Base-by-base conservation (phyloP, 2,329 filamentous ascomycete genomes). In the Fusarium anthophilum region DNA sequence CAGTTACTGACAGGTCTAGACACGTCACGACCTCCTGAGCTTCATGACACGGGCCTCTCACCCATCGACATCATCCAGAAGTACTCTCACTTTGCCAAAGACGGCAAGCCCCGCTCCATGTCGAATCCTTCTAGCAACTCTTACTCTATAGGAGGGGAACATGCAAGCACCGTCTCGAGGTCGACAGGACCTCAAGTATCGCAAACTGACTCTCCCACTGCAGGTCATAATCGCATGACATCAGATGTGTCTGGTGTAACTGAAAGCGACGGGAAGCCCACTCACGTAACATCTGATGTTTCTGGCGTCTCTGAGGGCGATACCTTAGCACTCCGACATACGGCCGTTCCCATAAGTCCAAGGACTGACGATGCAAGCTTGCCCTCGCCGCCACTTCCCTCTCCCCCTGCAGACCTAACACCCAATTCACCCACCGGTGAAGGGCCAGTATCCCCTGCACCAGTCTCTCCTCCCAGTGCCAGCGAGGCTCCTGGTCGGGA, bases 21-120 rank as follows among this genome's bases (percentile, higher is more conserved):
- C 69, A 87, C 84, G 2, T 86, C 86, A 0, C 79, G 81, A 1
- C 82, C 75, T 2, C 79, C 78, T 22, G 88, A 90, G 70, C 82
- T 90, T 6, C 82, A 84, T 24, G 84, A 84, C 64, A 85, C 84
- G 3, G 82, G 81, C 20, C 78, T 86, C 22, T 80, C 83, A 0
- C 82, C 82, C 12, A 71, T 82, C 18, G 82, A 86, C 5, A 79
- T 86, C n/a, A 81, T 85, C 53, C 80, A 82, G 61, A 81, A 78
- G 50, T 74, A 81, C 65, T 78, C 80, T 18, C 73, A 74, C 58
- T 72, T 80, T 43, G 68, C 74, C 22, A 30, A 54, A 32, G 61
- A 58, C 9, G 55, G 61, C 51, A 70, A 77, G 28, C 30, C 66
- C 11, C 66, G 63, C 9, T 74, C 76, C 7, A 48, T 72, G 24